Conservation (phyloP, 768 basidiomycete species). For the Ephemerocybe angulata region DNA sequence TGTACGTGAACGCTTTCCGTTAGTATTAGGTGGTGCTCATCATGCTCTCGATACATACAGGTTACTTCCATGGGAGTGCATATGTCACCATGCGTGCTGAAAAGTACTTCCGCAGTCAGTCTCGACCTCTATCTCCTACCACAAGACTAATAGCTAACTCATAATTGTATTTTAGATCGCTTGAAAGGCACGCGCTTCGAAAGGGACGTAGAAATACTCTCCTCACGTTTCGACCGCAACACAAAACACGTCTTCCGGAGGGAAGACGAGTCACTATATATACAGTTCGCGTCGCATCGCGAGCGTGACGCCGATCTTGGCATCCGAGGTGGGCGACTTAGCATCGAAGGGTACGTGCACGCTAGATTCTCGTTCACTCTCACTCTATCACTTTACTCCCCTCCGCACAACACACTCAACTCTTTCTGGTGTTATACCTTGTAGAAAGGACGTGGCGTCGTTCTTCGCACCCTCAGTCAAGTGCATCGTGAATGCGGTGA, state of each 20-base stretch:
- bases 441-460: constrained; percentile 15
- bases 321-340: constrained; percentile 41
- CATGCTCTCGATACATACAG: constrained; percentile 19
- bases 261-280: constrained; percentile 30
- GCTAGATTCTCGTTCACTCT: too few species aligned
- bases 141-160: constrained; percentile 20
- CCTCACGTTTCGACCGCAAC: constrained; percentile 16
- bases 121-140: background rate
- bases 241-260: constrained; percentile 16
- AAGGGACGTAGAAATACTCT: constrained; percentile 12
- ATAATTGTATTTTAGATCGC: constrained; percentile 2
- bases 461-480: constrained; percentile 21
- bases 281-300: constrained; percentile 36
- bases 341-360: constrained; percentile 27
- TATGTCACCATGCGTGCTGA: constrained; percentile 40
- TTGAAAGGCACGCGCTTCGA: constrained; percentile 8
- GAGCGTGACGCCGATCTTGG: constrained; percentile 35
- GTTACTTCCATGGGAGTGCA: constrained; percentile 40
- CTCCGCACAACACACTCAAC: too few species aligned
- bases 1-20: too few species aligned
- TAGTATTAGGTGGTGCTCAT: too few species aligned
- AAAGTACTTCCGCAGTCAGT: constrained; percentile 31
- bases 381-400: too few species aligned
- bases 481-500: constrained; percentile 15
- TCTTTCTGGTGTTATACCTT: too few species aligned